These are phyloP conservation scores for Penicillium pulvis DNA, from an alignment of 495 filamentous ascomycete species.

Conservation along the genomic window DNA sequence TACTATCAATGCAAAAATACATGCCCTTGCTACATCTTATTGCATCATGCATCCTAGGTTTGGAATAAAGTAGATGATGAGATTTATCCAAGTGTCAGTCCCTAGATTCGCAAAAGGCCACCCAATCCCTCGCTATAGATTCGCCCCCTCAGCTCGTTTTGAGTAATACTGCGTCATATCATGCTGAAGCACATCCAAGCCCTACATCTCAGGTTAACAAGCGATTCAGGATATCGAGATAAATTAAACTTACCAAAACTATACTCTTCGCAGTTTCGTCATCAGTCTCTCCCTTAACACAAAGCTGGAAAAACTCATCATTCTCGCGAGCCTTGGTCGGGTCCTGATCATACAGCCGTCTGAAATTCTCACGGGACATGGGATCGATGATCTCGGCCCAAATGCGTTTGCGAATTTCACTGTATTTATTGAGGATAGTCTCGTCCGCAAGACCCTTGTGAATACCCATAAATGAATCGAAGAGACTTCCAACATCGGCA, in stretches of 20 bases:
- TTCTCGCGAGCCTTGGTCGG: constrained; percentile 35
- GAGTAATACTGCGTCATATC: constrained; percentile 37
- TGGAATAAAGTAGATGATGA: too few species aligned
- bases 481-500: constrained; percentile 60
- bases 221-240: not conserved
- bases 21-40: too few species aligned
- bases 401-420: constrained; percentile 57
- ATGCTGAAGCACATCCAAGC: constrained; percentile 30
- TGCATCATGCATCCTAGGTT: too few species aligned
- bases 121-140: not conserved
- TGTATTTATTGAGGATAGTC: constrained; percentile 59
- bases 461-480: constrained; percentile 58
- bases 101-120: not conserved
- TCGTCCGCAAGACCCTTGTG: constrained; percentile 56
- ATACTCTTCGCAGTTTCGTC: constrained; percentile 25
- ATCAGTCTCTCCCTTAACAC: constrained; percentile 28
- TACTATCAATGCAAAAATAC: too few species aligned
- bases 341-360: constrained; percentile 36
- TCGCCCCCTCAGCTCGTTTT: not conserved
- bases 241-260: constrained; percentile 22
- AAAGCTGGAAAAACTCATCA: constrained; percentile 43
- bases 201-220: constrained; percentile 14
- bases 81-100: not conserved
- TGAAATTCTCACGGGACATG: constrained; percentile 55
- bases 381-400: constrained; percentile 58